A percentile compares a stretch with the other conserved stretches of the same genome.
These are phyloP conservation scores for Quercus phellos DNA, from an alignment of 331 rosid genomes.

Conservation along the genomic window DNA sequence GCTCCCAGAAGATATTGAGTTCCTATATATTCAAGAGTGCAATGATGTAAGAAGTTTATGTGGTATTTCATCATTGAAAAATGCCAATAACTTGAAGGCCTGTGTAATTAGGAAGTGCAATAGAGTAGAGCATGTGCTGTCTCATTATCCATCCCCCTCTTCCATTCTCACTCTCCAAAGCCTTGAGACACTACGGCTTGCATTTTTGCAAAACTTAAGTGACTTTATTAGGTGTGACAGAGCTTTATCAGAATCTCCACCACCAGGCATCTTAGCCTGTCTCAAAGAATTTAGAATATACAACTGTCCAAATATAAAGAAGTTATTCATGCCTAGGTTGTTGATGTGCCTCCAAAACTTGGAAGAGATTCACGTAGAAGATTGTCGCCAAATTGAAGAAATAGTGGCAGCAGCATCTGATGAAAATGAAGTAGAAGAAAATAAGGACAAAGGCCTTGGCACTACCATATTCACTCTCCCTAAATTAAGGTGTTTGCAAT, in stretches of 20 bases:
- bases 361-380: constrained; percentile 18
- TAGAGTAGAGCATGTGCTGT: not conserved
- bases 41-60: constrained; percentile 5
- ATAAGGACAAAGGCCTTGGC: not conserved
- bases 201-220: constrained; percentile 3
- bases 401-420: not conserved
- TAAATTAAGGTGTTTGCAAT: not conserved
- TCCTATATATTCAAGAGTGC: constrained; percentile 12
- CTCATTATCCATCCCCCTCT: not conserved
- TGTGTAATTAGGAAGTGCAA: constrained; percentile 3
- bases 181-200: constrained; percentile 5
- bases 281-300: constrained; percentile 16
- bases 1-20: constrained; percentile 11
- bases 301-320: constrained; percentile 9
- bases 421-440: not conserved
- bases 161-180: not conserved
- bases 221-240: not conserved
- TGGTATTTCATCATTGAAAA: not conserved
- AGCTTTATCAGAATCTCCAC: not conserved
- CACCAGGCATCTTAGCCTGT: not conserved
- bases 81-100: constrained; percentile 10
- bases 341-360: not conserved
- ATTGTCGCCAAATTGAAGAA: constrained; percentile 7
- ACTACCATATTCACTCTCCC: not conserved
- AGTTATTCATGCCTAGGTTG: not conserved